A percentile compares a stretch with the other conserved stretches of the same genome.
Conservation (phyloP, 2,329 filamentous ascomycete species). For the Colletotrichum magnum region DNA sequence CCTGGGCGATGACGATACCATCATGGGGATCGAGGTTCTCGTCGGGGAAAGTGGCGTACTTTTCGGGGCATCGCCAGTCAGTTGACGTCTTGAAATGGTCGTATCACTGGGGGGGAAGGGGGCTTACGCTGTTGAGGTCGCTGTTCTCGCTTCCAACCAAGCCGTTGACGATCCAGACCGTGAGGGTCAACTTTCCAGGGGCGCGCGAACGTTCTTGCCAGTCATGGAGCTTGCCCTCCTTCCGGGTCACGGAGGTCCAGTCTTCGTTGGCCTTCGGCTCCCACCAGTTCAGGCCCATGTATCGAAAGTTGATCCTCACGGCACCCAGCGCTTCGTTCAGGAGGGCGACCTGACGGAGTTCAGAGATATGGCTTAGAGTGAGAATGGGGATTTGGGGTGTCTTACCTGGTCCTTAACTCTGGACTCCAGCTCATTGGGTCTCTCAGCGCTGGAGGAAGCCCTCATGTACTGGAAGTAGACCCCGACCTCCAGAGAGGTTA, state of each 20-base stretch:
- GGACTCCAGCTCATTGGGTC: constrained; percentile 27
- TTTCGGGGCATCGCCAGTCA: not conserved
- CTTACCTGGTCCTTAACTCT: constrained; percentile 32
- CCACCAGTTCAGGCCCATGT: constrained; percentile 36
- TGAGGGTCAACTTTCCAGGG: constrained; percentile 22
- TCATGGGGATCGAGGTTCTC: constrained; percentile 28
- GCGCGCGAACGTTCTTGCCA: constrained; percentile 29
- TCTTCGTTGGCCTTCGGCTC: constrained; percentile 32
- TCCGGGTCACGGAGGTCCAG: constrained; percentile 15
- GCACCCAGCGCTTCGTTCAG: constrained; percentile 31
- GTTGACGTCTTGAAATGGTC: rapidly evolving
- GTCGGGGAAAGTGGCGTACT: constrained; percentile 38
- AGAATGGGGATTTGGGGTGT: not conserved
- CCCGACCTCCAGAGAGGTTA: constrained; percentile 23
- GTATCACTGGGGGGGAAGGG: no score
- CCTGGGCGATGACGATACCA: constrained; percentile 33
- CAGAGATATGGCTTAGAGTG: not conserved
- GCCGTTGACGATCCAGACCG: constrained; percentile 32
- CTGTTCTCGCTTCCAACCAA: not conserved
- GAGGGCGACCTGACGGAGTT: constrained; percentile 7
- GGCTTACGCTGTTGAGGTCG: constrained; percentile 33
- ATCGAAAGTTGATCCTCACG: constrained; percentile 33
- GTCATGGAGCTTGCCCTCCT: constrained; percentile 22
- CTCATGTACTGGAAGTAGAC: constrained; percentile 40
- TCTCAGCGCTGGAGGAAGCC: not conserved